Evolutionary conservation across 345 rosid species (phyloP), one percentile per base, ranked within the genome.

Genomic region (Eucalyptus tenuipes): DNA sequence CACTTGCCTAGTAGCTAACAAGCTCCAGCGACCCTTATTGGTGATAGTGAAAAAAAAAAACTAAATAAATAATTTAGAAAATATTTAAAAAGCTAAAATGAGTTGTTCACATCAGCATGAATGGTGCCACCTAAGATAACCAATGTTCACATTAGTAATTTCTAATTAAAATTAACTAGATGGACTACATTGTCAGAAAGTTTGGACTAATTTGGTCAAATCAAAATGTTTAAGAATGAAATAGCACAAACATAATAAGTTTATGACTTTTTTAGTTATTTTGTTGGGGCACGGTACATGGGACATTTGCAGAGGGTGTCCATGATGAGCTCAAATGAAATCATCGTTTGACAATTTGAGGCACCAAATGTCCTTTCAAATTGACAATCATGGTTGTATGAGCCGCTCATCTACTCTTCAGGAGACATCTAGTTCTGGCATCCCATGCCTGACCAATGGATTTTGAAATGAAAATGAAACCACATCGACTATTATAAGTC

Each of bases 251-350:
- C 4, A 55, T 24, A 55, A 55, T 22, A 22, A 4, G 1, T 55
- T 55, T 55, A 55, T 9, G 29, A 24, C 0, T 55, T 55, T 55
- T 55, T 55, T 55, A 4, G 0, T 10, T 22, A 55, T 55, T 55
- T 1, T 55, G 0, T 2, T 0, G 2, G 25, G 12, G 3, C n/a
- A 6, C 3, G 4, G 68, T 3, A 5, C 16, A 27, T 59, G 31
- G 29, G 16, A 59, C 15, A 4, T 14, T 7, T 11, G 31, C 11
- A n/a, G 3, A 15, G 6, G 79, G 79, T 4, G 79, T 31, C 79
- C 79, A 66, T 66, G 22, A 15, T 14, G 40, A 66, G 40, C 79
- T 31, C 22, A 16, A 9, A 4, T 37, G 80, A 33, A 68, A 37
- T 0, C 1, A 68, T 10, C 2, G 6, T 68, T 68, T 68, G 80